These are phyloP conservation scores for Chimonanthus praecox DNA, from an alignment of 164 flowering plant genomes.

Conservation along the genomic window DNA sequence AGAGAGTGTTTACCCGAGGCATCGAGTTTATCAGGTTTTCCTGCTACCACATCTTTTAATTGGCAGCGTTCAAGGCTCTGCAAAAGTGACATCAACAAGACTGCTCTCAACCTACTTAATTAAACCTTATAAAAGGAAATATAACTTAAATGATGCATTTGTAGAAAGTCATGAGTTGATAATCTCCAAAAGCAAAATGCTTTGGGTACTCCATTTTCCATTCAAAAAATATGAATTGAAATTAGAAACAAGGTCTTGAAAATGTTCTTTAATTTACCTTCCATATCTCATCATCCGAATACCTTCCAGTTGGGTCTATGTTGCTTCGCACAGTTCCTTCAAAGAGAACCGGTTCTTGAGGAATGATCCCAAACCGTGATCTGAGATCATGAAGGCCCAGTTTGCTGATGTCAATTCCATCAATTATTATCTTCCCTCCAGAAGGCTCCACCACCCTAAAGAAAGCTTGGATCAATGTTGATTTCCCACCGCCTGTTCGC, in stretches of 20 bases:
- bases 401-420: conserved; percentile 58
- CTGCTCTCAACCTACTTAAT: too few relatives aligned
- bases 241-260: too few relatives aligned
- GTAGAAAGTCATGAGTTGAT: too few relatives aligned
- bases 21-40: conserved; percentile 86
- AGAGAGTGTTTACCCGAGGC: conserved; percentile 43
- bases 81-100: conserved; percentile 2
- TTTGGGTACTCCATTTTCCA: too few relatives aligned
- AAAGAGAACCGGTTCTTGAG: conserved; percentile 94
- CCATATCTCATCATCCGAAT: conserved; percentile 93
- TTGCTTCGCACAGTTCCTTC: conserved; percentile 95
- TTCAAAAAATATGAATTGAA: too few relatives aligned
- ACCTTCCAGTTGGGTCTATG: conserved; percentile 68
- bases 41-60: conserved; percentile 39
- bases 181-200: too few relatives aligned
- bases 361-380: conserved; percentile 92
- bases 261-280: conserved; percentile 39
- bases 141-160: too few relatives aligned
- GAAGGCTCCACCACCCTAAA: conserved; percentile 89
- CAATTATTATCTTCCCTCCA: conserved; percentile 72
- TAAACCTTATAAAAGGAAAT: too few relatives aligned
- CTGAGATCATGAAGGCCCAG: conserved; percentile 90
- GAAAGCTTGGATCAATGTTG: conserved; percentile 82
- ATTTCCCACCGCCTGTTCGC: conserved; percentile 94
- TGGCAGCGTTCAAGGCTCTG: conserved; percentile 70